Evolutionary conservation across 2,329 filamentous ascomycete species (phyloP), one percentile per base, ranked within the genome.

Genomic region (Penicillium sumatraense): DNA sequence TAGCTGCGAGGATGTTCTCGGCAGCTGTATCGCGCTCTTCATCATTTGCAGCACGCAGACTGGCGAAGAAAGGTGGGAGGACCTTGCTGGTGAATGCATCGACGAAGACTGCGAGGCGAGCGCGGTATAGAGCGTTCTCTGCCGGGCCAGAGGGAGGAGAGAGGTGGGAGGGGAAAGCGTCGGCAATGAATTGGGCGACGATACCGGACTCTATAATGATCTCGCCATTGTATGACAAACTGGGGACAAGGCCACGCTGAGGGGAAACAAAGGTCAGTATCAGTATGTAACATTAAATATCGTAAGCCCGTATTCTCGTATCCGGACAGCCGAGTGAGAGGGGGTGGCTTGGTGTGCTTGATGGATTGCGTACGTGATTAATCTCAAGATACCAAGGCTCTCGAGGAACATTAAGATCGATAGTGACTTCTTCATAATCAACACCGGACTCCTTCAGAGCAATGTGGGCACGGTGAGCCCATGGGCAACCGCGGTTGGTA

Each of bases 381-480:
- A 95, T 77, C 49, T 87, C 79, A 8, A 95, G 82, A 70, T 93
- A 95, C 79, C 87, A 90, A 33, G 83, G 78, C 24, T 88, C 86
- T 9, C 90, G 85, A 0, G 90, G 90, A 9, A 74, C 82, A 62
- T 76, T 73, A 44, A 95, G 80, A 70, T 93, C 88, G 64, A 96
- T 89, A 54, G 86, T 84, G 57, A 89, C 86, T 62, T 91, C 86
- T 54, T 90, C 86, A 65, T 85, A 90, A 0, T 83, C 78, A 26
- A 92, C 68, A 10, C 80, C 80, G 11, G 89, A 81, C 68, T 91
- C 89, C 26, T 82, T 80, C 23, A 92, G 81, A 5, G 83, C 83
- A 56, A 91, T 90, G 64, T 92, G 87, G 1, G 85, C 89, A 31
- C 91, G 87, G 68, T 93, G 90, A 14, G 89, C 89, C 72, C 83